Percentiles rank a stretch among this genome's conserved stretches.
phyloP scores from a whole-genome alignment of 2,329 filamentous ascomycete species.

The Epichloe gansuensis region DNA sequence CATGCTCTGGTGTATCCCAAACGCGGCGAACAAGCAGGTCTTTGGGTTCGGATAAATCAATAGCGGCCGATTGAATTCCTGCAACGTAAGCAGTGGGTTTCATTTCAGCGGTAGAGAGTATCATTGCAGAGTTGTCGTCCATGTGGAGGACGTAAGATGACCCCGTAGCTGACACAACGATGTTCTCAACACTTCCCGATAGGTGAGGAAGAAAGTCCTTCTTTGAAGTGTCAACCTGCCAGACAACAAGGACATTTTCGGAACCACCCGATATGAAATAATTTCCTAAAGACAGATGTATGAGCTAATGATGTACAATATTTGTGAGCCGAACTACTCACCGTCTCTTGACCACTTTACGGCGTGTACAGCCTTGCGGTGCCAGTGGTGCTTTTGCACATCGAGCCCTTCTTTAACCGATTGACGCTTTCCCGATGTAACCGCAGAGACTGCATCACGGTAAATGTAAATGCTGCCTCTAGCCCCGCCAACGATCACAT shows the following conservation, averaged over 20 bases:
- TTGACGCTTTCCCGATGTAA: constrained; percentile 31
- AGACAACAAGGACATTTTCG: constrained; percentile 80
- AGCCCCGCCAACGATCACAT: constrained; percentile 66
- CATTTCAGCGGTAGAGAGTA: constrained; percentile 82
- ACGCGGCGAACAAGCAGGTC: constrained; percentile 41
- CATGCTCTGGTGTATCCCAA: constrained; percentile 31
- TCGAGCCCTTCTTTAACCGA: constrained; percentile 36
- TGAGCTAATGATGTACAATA: constrained; percentile 16
- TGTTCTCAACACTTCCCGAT: constrained; percentile 69
- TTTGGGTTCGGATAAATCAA: constrained; percentile 37
- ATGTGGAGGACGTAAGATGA: constrained; percentile 75
- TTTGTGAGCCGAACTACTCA: constrained; percentile 24
- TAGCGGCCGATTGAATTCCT: constrained; percentile 58
- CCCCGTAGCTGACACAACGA: constrained; percentile 69
- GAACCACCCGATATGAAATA: constrained; percentile 89
- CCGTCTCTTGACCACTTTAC: constrained; percentile 91
- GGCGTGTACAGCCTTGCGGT: constrained; percentile 68
- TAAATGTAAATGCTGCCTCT: constrained; percentile 74
- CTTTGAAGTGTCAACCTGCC: constrained; percentile 82
- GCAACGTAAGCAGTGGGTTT: constrained; percentile 74
- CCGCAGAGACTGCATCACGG: constrained; percentile 54
- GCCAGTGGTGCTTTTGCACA: constrained; percentile 75
- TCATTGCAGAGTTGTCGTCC: constrained; percentile 84
- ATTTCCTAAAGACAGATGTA: constrained; percentile 46
- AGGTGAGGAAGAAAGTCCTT: constrained; percentile 84